phyloP scores from a whole-genome alignment of 1,284 basidiomycete species.

The Trichosporon asahii region DNA sequence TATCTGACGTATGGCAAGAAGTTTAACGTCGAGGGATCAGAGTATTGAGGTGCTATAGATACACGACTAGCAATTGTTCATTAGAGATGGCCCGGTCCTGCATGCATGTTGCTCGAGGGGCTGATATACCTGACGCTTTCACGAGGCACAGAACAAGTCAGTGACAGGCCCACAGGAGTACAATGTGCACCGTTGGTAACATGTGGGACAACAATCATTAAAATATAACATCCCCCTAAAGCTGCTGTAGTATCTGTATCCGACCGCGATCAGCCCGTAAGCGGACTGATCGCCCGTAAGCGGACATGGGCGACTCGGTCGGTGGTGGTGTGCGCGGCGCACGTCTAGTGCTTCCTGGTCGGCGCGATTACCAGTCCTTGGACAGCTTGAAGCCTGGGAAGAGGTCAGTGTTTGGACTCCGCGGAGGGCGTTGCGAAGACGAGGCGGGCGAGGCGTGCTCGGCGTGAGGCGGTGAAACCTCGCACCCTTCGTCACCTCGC shows the following conservation, averaged over 20 bases:
- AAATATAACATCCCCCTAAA: conserved; percentile 3
- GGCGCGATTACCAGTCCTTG: conserved; percentile 47
- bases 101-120: background rate
- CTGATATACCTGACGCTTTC: too few relatives aligned
- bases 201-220: conserved; percentile 9
- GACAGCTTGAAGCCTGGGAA: conserved; percentile 47
- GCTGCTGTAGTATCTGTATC: conserved; percentile 3
- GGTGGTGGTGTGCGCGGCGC: background rate
- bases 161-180: background rate
- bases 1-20: conserved; percentile 45
- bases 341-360: background rate
- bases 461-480: background rate
- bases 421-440: background rate
- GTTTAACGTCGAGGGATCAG: conserved; percentile 43
- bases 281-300: too few relatives aligned
- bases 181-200: conserved; percentile 1
- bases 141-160: too few relatives aligned
- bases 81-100: background rate
- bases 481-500: background rate
- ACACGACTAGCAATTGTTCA: background rate
- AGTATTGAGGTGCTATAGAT: conserved; percentile 31
- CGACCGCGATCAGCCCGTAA: too few relatives aligned
- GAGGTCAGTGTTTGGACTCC: background rate
- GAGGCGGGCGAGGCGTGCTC: too few relatives aligned
- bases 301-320: too few relatives aligned